Evolutionary conservation across 805 yeast genomes (phyloP).

Genomic region (Citeromyces nyonsensis): DNA sequence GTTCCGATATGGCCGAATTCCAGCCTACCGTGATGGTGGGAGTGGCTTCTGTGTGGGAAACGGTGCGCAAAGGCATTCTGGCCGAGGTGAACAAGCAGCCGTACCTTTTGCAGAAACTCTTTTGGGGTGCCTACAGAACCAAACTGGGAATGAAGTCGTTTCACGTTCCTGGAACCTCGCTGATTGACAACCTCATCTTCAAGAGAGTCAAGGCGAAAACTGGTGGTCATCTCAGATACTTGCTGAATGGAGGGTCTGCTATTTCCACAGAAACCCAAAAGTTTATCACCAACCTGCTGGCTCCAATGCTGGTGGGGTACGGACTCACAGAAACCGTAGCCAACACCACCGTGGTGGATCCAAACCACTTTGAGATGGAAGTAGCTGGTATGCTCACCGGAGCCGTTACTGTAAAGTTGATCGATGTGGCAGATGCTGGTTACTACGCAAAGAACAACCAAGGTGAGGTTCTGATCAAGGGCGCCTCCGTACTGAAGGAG

Average conservation of each 20-base stretch:
- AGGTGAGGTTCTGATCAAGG: constrained; percentile 81
- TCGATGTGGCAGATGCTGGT: constrained; percentile 85
- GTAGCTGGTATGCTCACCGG: constrained; percentile 77
- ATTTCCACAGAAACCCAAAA: constrained; percentile 68
- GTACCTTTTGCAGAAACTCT: constrained; percentile 53
- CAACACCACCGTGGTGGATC: constrained; percentile 58
- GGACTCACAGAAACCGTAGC: constrained; percentile 97
- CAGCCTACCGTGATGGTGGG: constrained; percentile 94
- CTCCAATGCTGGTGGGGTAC: constrained; percentile 86
- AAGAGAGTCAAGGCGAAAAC: constrained; percentile 87
- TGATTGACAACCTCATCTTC: constrained; percentile 64
- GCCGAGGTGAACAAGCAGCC: constrained; percentile 60
- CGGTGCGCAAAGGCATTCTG: constrained; percentile 82
- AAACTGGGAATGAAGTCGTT: constrained; percentile 48
- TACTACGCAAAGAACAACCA: constrained; percentile 81
- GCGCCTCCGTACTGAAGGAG: constrained; percentile 56
- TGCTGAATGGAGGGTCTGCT: constrained; percentile 90
- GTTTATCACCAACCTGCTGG: constrained; percentile 60
- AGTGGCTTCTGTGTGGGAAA: constrained; percentile 98
- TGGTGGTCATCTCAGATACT: constrained; percentile 68
- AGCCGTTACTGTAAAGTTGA: constrained; percentile 72
- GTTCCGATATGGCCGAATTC: constrained; percentile 77
- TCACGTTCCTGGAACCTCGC: constrained; percentile 58
- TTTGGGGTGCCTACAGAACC: constrained; percentile 78
- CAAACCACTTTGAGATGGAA: constrained; percentile 51